Conservation (phyloP, 1,284 basidiomycete genomes). For the Mycena citricolor region DNA sequence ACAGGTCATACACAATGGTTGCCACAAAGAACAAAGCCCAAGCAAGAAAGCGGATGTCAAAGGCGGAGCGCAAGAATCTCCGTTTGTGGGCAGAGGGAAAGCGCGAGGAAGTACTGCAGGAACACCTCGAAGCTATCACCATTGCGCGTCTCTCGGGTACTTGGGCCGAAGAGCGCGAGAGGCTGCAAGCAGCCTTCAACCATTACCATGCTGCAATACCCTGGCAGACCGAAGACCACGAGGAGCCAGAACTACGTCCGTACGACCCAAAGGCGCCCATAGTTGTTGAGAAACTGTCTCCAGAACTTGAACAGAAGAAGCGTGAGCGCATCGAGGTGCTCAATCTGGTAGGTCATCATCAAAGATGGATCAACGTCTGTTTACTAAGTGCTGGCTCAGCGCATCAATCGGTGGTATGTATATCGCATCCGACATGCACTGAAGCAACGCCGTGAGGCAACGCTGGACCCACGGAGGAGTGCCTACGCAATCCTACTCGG, state of each 20-base stretch:
- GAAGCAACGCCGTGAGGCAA: not conserved
- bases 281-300: not conserved
- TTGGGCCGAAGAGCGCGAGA: not conserved
- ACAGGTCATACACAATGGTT: no score
- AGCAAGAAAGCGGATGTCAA: no score
- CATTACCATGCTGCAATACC: conserved; percentile 5
- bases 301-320: not conserved
- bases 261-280: not conserved
- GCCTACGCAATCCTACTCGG: conserved; percentile 3
- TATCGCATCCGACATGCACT: conserved; percentile 1
- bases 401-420: conserved; percentile 7
- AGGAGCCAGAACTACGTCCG: not conserved
- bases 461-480: conserved; percentile 2
- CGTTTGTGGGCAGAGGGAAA: conserved; percentile 8
- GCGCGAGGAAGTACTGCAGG: not conserved
- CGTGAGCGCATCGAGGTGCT: not conserved
- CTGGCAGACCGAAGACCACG: not conserved
- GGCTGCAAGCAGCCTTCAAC: not conserved
- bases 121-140: not conserved
- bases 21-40: no score
- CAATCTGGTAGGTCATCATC: not conserved
- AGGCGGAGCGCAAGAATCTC: conserved; percentile 1
- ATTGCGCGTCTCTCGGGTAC: not conserved
- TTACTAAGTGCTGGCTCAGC: not conserved
- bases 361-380: not conserved